These are phyloP conservation scores for Paxillus involutus DNA, from an alignment of 768 basidiomycete genomes.

Conservation along the genomic window DNA sequence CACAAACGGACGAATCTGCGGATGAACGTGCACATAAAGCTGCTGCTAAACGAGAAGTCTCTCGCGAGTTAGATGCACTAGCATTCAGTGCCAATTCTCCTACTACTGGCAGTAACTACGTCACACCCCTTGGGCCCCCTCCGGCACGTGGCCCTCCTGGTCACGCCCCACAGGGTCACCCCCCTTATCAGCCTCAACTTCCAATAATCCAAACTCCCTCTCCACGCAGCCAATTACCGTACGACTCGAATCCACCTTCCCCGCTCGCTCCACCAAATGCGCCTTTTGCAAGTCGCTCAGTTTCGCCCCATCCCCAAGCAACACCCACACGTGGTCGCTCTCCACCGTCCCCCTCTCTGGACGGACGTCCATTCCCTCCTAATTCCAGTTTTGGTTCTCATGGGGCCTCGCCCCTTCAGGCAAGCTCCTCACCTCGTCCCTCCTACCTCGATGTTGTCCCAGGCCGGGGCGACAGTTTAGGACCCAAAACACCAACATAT, in stretches of 20 bases:
- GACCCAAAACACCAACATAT: constrained; percentile 29
- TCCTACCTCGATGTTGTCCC: constrained; percentile 5
- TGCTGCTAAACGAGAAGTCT: constrained; percentile 69
- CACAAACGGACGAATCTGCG: constrained; percentile 25
- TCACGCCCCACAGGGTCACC: constrained; percentile 1
- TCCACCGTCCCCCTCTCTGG: constrained; percentile 11
- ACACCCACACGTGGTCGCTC: constrained; percentile 22
- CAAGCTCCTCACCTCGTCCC: constrained; percentile 10
- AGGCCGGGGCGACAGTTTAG: constrained; percentile 5
- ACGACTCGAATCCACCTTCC: constrained; percentile 22
- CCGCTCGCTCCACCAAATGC: constrained; percentile 37
- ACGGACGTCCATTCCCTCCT: constrained; percentile 22
- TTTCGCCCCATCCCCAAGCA: constrained; percentile 37
- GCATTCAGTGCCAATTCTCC: constrained; percentile 35
- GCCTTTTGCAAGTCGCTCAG: constrained; percentile 38
- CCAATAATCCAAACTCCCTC: constrained; percentile 8
- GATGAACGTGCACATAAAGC: constrained; percentile 59
- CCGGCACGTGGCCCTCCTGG: constrained; percentile 4
- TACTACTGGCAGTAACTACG: constrained; percentile 8
- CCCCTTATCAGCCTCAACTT: not conserved
- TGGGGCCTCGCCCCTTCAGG: constrained; percentile 1
- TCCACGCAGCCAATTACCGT: constrained; percentile 10
- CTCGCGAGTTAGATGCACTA: constrained; percentile 61
- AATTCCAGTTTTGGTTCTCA: constrained; percentile 8
- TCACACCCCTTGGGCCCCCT: constrained; percentile 15